These are phyloP conservation scores for Anisodus tanguticus DNA, from an alignment of 257 asterid species.

Conservation along the genomic window DNA sequence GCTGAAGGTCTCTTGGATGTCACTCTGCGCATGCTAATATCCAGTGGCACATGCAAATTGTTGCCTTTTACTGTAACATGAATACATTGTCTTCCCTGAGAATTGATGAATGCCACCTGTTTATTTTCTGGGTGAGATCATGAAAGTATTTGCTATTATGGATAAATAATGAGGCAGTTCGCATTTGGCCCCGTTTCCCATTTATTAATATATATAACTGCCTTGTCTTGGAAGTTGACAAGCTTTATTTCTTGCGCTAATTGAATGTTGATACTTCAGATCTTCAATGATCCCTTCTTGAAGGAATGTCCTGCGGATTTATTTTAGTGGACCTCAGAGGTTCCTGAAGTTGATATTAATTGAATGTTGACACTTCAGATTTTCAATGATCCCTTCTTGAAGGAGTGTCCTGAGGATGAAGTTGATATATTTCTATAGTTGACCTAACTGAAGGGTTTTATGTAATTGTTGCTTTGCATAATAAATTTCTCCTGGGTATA, in stretches of 20 bases:
- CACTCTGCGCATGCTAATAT: slow-evolving; percentile 17
- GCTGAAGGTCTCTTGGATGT: slow-evolving; percentile 4
- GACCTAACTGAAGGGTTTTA: slow-evolving; percentile 13
- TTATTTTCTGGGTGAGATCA: slow-evolving; percentile 22
- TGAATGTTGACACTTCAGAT: background rate
- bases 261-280: background rate
- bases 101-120: slow-evolving; percentile 12
- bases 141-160: background rate
- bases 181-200: background rate
- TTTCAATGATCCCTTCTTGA: background rate
- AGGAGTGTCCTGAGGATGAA: slow-evolving; percentile 4
- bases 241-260: background rate
- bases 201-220: background rate
- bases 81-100: slow-evolving; percentile 9
- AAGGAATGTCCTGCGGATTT: background rate
- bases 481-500: slow-evolving; percentile 9
- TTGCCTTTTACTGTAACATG: background rate
- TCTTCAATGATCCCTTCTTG: background rate
- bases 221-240: background rate
- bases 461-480: background rate
- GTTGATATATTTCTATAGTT: background rate
- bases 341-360: background rate
- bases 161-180: slow-evolving; percentile 7
- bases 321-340: too few species aligned
- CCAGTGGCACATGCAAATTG: background rate